Base-by-base conservation (phyloP, 164 flowering plant genomes). In the Magnolia changhungtana region DNA sequence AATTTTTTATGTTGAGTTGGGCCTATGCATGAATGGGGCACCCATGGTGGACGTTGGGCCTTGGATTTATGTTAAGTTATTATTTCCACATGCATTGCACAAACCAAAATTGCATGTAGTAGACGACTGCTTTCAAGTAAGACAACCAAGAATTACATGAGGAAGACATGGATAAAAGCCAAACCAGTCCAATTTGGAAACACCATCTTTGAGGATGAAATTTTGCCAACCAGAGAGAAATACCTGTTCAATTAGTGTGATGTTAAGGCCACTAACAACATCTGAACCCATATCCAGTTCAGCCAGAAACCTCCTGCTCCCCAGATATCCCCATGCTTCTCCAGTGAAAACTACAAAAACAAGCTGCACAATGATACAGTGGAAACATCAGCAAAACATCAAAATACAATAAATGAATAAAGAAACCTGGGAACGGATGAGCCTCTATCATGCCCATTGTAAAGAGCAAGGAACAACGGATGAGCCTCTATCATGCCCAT, bases 291-390 rank as follows among this genome's bases (percentile, higher is more conserved):
- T 75, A 81, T 92, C 94, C 61, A 91, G 87, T 82, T 96, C 99
- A 80, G 77, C 85, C 59, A 94, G 80, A 79, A 96, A 91, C 79
- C 99, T 87, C 80, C 98, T 80, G 88, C 98, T 96, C 71, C 99
- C 99, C 79, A 96, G 94, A 85, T 92, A 96, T 74, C 99, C 98
- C 98, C 99, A 92, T 13, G 98, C 82, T 83, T 96, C 99, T 63
- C 99, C 99, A 74, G 97, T 96, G 82, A 90, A 78, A 82, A 92
- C 85, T 10, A 91, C 69, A 80, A 96, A 94, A 65, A 94, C 91
- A 80, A 96, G 92, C 98, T 93, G 89, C 85, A 83, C 23, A 65
- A 71, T 31, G 66, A 37, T 1, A 20, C 20, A 73, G 0, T 63
- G 51, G 27, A 50, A 52, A 27, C 21, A 73, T 24, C n/a, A 81